A percentile compares a stretch with the other conserved stretches of the same genome.
phyloP scores from a whole-genome alignment of 2,329 filamentous ascomycete species.

The Fusarium nelsonii region DNA sequence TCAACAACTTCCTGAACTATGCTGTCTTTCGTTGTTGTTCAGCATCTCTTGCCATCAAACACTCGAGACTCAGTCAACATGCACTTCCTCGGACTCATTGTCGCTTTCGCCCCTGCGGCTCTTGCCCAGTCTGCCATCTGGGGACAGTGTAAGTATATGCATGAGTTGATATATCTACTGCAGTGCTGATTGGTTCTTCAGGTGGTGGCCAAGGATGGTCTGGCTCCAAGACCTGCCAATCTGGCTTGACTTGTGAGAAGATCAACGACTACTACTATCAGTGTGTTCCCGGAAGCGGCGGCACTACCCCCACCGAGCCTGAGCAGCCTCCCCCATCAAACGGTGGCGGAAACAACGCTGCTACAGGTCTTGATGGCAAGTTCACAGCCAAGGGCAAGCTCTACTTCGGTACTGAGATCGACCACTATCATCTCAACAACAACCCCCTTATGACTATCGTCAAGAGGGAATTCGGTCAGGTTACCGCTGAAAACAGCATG shows the following conservation, averaged over 20 bases:
- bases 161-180: fast-evolving
- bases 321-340: not conserved
- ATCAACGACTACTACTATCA: conserved; percentile 27
- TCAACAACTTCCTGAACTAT: not conserved
- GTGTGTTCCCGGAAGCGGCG: conserved; percentile 15
- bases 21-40: not conserved
- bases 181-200: not conserved
- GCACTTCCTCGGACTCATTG: conserved; percentile 13
- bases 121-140: conserved; percentile 22
- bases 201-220: conserved; percentile 7
- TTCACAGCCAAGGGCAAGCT: conserved; percentile 71
- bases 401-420: conserved; percentile 71
- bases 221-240: conserved; percentile 4
- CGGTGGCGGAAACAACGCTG: conserved; percentile 2
- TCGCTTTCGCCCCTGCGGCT: conserved; percentile 14
- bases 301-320: conserved; percentile 1
- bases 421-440: conserved; percentile 64
- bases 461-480: conserved; percentile 72
- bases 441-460: conserved; percentile 61
- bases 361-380: conserved; percentile 10
- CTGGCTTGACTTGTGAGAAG: conserved; percentile 21
- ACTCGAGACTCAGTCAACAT: not conserved
- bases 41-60: not conserved
- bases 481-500: conserved; percentile 78
- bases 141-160: conserved; percentile 14